Conservation (phyloP, 257 asterid species). For the Lycium ferocissimum region DNA sequence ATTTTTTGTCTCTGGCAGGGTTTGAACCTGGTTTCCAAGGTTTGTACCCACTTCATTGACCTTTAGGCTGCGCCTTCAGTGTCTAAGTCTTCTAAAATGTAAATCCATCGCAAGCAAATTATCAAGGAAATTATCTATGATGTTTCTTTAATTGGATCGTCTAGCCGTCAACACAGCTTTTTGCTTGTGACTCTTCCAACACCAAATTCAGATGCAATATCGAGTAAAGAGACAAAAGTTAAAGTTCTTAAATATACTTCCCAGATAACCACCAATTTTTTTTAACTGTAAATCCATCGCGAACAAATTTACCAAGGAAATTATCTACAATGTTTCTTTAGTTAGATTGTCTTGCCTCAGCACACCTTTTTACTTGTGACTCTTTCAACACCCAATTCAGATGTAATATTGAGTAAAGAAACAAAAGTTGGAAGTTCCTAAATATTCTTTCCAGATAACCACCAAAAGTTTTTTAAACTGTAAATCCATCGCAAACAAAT, state of each 20-base stretch:
- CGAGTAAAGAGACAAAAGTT: not conserved
- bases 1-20: not conserved
- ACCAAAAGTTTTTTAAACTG: not conserved
- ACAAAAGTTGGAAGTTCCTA: not conserved
- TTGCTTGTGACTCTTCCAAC: not conserved
- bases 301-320: not conserved
- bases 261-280: not conserved
- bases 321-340: not conserved
- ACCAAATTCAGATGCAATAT: not conserved
- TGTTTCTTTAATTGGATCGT: not conserved
- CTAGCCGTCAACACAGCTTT: not conserved
- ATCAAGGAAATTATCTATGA: not conserved
- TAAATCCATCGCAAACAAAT: slow-evolving; percentile 6
- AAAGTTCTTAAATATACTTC: not conserved
- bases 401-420: not conserved
- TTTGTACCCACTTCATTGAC: not conserved
- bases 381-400: not conserved
- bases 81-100: not conserved
- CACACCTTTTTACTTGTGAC: not conserved
- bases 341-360: not conserved
- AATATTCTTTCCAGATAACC: not conserved
- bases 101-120: not conserved
- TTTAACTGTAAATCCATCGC: not conserved
- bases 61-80: not conserved
- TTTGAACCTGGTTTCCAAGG: not conserved